Conservation (phyloP, 2,329 filamentous ascomycete genomes). For the Botryosphaeria dothidea region DNA sequence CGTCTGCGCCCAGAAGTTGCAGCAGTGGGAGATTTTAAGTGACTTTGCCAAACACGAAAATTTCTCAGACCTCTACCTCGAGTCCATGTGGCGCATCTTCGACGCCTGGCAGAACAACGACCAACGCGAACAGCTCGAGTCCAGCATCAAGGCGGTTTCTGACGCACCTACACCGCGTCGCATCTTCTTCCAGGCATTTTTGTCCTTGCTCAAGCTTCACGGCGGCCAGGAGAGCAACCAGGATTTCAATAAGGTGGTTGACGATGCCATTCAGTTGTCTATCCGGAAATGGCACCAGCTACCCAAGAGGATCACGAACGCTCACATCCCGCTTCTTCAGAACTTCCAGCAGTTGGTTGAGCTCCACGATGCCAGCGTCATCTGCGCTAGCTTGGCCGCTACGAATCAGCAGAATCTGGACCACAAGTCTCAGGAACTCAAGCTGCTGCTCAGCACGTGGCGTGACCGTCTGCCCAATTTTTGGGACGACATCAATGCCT, state of each 20-base stretch:
- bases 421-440: constrained; percentile 91
- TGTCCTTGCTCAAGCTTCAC: constrained; percentile 92
- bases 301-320: constrained; percentile 89
- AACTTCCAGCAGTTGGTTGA: constrained; percentile 98
- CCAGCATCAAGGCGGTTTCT: constrained; percentile 94
- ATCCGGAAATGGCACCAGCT: constrained; percentile 99
- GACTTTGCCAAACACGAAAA: constrained; percentile 99
- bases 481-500: constrained; percentile 99
- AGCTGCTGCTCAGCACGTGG: constrained; percentile 91
- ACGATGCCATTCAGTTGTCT: constrained; percentile 95
- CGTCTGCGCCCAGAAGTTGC: constrained; percentile 93
- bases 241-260: constrained; percentile 87
- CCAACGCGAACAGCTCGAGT: constrained; percentile 85
- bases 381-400: constrained; percentile 84
- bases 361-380: constrained; percentile 94
- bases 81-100: constrained; percentile 92
- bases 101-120: constrained; percentile 91
- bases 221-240: constrained; percentile 76
- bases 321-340: constrained; percentile 90
- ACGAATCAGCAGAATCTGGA: constrained; percentile 87
- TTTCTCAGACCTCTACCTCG: constrained; percentile 90
- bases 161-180: constrained; percentile 93
- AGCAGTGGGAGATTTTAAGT: constrained; percentile 97
- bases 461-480: constrained; percentile 93
- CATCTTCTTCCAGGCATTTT: constrained; percentile 98